These are phyloP conservation scores for Lentinus brumalis DNA, from an alignment of 768 basidiomycete species.

Conservation along the genomic window DNA sequence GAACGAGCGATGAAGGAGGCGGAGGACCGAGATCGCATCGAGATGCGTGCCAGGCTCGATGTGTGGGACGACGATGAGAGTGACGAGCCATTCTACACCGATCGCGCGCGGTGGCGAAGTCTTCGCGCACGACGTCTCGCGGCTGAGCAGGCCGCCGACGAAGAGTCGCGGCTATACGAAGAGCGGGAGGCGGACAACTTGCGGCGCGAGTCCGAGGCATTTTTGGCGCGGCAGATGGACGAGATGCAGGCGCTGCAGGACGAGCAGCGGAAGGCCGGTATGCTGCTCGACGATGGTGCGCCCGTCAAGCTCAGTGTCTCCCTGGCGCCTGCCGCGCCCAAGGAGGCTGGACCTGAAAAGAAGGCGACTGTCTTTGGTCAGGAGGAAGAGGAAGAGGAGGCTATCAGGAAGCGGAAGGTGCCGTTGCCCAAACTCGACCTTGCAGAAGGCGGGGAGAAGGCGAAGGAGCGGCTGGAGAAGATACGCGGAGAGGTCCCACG, in stretches of 20 bases:
- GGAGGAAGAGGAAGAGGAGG: constrained; percentile 86
- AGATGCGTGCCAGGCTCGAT: constrained; percentile 80
- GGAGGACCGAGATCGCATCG: constrained; percentile 76
- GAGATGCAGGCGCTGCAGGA: constrained; percentile 92
- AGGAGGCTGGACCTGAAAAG: constrained; percentile 46
- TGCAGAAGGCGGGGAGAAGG: constrained; percentile 77
- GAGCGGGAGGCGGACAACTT: constrained; percentile 86
- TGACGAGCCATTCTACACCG: constrained; percentile 89
- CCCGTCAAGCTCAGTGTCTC: constrained; percentile 87
- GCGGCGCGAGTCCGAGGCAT: constrained; percentile 88
- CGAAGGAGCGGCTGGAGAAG: constrained; percentile 77
- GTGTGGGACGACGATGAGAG: constrained; percentile 94
- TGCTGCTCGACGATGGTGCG: constrained; percentile 89
- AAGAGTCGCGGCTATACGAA: constrained; percentile 79
- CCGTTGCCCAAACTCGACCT: constrained; percentile 92
- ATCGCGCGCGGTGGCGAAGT: constrained; percentile 87
- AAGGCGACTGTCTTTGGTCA: constrained; percentile 69
- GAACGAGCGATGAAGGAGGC: constrained; percentile 72
- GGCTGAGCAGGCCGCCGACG: constrained; percentile 83
- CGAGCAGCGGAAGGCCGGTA: constrained; percentile 87
- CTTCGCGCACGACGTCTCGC: constrained; percentile 68
- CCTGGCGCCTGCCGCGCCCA: constrained; percentile 48
- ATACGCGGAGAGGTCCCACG: constrained; percentile 73
- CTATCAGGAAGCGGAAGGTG: constrained; percentile 75
- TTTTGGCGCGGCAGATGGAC: constrained; percentile 92